phyloP scores from a whole-genome alignment of 1,284 basidiomycete genomes.

The Trichosporon sp. region DNA sequence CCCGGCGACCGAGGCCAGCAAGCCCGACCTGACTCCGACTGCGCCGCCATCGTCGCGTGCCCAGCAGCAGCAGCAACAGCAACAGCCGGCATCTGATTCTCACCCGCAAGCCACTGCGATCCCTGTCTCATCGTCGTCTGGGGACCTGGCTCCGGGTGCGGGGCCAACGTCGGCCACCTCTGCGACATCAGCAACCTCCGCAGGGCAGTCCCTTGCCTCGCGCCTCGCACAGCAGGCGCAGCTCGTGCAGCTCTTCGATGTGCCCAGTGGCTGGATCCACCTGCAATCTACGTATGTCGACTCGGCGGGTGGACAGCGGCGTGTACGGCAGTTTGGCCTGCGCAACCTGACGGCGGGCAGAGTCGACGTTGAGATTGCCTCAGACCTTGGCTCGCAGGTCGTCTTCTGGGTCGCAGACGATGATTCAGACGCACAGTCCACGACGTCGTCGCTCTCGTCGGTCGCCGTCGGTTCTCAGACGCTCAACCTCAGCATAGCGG shows the following conservation, averaged over 20 bases:
- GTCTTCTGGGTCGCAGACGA: constrained; percentile 41
- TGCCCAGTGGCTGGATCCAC: constrained; percentile 47
- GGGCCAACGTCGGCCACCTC: background rate
- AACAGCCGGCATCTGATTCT: background rate
- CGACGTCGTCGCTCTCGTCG: constrained; percentile 33
- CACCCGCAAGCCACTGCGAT: constrained; percentile 1
- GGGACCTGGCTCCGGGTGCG: background rate
- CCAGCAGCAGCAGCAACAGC: no score
- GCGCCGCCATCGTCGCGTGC: no score
- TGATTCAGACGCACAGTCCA: constrained; percentile 12
- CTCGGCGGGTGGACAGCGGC: constrained; percentile 28
- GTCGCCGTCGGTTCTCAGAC: constrained; percentile 21
- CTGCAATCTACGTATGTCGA: constrained; percentile 44
- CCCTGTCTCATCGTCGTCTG: background rate
- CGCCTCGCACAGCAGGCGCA: constrained; percentile 16
- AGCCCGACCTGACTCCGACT: background rate
- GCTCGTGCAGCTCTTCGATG: constrained; percentile 37
- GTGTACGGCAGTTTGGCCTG: constrained; percentile 38
- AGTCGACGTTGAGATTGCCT: constrained; percentile 36
- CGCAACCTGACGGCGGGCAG: constrained; percentile 28
- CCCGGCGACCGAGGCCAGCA: constrained; percentile 1
- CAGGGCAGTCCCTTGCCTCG: constrained; percentile 9
- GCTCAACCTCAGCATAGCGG: constrained; percentile 26
- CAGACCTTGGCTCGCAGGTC: constrained; percentile 36
- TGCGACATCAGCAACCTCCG: background rate